These are phyloP conservation scores for Phlebiopsis flavidoalba DNA, from an alignment of 768 basidiomycete genomes.

Conservation along the genomic window DNA sequence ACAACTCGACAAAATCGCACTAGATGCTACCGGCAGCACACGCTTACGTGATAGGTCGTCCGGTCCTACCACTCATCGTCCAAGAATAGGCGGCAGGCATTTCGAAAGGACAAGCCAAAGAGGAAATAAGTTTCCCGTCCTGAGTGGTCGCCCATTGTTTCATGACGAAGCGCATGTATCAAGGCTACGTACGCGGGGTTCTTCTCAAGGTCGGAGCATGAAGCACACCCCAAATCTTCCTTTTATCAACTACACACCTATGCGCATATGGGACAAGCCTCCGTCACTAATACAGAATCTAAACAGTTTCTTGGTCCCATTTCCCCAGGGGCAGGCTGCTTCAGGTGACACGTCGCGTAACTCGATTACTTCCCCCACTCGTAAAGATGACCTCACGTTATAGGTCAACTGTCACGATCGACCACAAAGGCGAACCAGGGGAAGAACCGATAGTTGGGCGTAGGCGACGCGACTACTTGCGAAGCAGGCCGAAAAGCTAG, in stretches of 20 bases:
- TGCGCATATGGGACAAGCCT: slow-evolving; percentile 15
- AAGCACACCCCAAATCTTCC: slow-evolving; percentile 48
- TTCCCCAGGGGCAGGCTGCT: slow-evolving; percentile 30
- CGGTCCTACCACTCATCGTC: neutral
- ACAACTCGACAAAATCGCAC: neutral
- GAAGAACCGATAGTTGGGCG: slow-evolving; percentile 9
- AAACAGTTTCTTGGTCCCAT: slow-evolving; percentile 26
- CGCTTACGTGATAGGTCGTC: neutral
- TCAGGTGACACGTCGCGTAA: slow-evolving; percentile 38
- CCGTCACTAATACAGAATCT: slow-evolving; percentile 24
- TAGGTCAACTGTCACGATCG: slow-evolving; percentile 36
- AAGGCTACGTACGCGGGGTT: slow-evolving; percentile 19
- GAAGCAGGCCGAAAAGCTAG: slow-evolving; percentile 69
- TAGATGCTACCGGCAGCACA: neutral
- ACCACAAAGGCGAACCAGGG: slow-evolving; percentile 9
- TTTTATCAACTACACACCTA: slow-evolving; percentile 40
- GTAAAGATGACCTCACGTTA: neutral
- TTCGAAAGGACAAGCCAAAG: neutral
- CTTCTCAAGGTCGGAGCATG: slow-evolving; percentile 27
- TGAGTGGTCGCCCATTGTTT: too few relatives aligned
- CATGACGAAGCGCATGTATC: too few relatives aligned
- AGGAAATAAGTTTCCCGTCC: slow-evolving; percentile 2
- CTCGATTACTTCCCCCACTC: neutral
- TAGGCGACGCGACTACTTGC: slow-evolving; percentile 36
- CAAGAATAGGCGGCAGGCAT: slow-evolving; percentile 1